Conservation (phyloP, 225 moss, liverwort and hornwort species). For the Marchantia polymorpha region DNA sequence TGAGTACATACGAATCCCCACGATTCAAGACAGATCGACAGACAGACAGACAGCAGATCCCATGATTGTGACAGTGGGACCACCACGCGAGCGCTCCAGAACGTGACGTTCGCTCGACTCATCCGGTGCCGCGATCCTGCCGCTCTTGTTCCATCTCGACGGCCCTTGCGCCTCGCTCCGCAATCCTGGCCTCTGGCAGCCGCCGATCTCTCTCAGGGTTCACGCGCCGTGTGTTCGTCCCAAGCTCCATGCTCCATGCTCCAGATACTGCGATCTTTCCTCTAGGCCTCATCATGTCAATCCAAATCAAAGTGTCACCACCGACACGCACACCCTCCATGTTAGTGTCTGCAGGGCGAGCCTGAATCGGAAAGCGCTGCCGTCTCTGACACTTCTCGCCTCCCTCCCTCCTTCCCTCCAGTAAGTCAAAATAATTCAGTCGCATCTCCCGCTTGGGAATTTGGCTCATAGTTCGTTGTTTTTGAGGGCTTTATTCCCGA, state of each 20-base stretch:
- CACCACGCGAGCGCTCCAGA: background rate
- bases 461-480: too few relatives aligned
- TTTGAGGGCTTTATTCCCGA: too few relatives aligned
- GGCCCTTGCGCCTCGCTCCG: background rate
- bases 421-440: too few relatives aligned
- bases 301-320: background rate
- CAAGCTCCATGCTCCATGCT: background rate
- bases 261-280: background rate
- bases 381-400: too few relatives aligned
- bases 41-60: background rate
- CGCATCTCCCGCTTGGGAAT: too few relatives aligned
- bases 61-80: constrained; percentile 1
- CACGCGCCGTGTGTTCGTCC: background rate
- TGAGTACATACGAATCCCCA: background rate
- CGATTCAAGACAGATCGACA: background rate
- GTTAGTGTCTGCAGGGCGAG: background rate
- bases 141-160: background rate
- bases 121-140: background rate
- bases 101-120: background rate
- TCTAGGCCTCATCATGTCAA: background rate
- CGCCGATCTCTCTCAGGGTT: background rate
- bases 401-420: too few relatives aligned
- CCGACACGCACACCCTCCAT: background rate
- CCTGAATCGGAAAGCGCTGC: too few relatives aligned
- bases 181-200: background rate